Percentiles rank a stretch among this genome's conserved stretches.
Conservation (phyloP, 2,329 filamentous ascomycete species). For the Calonectria fujianensis region DNA sequence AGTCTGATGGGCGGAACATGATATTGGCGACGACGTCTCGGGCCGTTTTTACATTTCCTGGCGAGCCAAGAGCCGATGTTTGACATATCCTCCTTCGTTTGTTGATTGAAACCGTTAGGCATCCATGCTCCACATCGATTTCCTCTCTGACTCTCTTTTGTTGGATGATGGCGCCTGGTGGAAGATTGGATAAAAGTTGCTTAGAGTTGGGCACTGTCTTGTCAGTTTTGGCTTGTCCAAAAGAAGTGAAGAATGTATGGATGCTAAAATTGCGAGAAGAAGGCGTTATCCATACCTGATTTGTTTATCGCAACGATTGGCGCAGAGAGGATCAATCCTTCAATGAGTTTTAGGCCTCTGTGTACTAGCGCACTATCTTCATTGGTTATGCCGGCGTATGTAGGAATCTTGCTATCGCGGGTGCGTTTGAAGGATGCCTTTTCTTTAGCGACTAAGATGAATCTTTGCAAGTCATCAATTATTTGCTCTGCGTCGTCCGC, state of each 20-base stretch:
- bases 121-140: constrained; percentile 29
- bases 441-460: constrained; percentile 35
- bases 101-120: constrained; percentile 37
- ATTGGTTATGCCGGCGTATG: not conserved
- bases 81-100: constrained; percentile 33
- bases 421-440: not conserved
- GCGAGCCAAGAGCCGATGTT: not conserved
- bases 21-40: constrained; percentile 41
- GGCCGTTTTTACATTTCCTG: not conserved
- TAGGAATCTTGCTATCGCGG: not conserved
- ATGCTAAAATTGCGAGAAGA: not conserved
- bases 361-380: not conserved
- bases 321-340: not conserved
- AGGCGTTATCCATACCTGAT: not conserved
- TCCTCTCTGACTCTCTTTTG: constrained; percentile 44
- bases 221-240: not conserved
- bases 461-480: constrained; percentile 40
- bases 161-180: constrained; percentile 32
- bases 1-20: constrained; percentile 31
- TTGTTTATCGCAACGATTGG: constrained; percentile 10
- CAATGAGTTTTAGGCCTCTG: not conserved
- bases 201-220: constrained; percentile 5
- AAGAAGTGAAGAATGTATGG: not conserved
- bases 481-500: constrained; percentile 45
- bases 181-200: constrained; percentile 26